Base-by-base conservation (phyloP, 805 yeast species). In the Saturnispora besseyi region DNA sequence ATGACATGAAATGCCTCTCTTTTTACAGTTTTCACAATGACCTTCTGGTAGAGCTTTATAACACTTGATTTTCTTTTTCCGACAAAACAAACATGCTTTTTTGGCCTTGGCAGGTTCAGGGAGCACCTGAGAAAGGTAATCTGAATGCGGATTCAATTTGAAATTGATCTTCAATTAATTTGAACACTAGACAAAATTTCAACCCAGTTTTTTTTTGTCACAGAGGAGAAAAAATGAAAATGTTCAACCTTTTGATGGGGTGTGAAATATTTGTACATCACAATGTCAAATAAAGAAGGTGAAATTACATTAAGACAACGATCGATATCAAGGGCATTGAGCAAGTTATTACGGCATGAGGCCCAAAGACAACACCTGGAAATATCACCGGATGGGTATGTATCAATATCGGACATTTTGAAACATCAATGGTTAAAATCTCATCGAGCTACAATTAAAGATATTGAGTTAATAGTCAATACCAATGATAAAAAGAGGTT, bases 291-390 rank as follows among this genome's bases (percentile, higher is more conserved):
- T 5, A 36, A 12, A 9, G 40, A 15, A 36, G 15, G 11, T 10
- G 40, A 18, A 36, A 15, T 7, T 2, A 41, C 41, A 40, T 32
- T 46, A 7, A 38, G 55, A 32, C 52, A 54, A 12, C 34, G 50
- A 2, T n/a, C 38, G 2, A 80, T 89, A 15, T 87, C 96, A 6
- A 86, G 86, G 55, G 71, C 86, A 0, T 68, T 93, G 30, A 76
- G 95, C 5, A 82, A 84, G 57, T 69, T 93, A 2, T 74, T 91
- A 1, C 72, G 99, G n/a, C 99, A 91, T 61, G 87, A 85, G 4
- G 98, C 98, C 0, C 61, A 66, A 13, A 75, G 79, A 46, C 93
- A 87, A 57, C 73, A 76, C 0, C 64, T 93, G 12, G 55, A 68
- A 2, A 85, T 93, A 2, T 86, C 84, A 58, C 51, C 61, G 0